Conservation (phyloP, 768 basidiomycete species). For the Hebeloma cylindrosporum region DNA sequence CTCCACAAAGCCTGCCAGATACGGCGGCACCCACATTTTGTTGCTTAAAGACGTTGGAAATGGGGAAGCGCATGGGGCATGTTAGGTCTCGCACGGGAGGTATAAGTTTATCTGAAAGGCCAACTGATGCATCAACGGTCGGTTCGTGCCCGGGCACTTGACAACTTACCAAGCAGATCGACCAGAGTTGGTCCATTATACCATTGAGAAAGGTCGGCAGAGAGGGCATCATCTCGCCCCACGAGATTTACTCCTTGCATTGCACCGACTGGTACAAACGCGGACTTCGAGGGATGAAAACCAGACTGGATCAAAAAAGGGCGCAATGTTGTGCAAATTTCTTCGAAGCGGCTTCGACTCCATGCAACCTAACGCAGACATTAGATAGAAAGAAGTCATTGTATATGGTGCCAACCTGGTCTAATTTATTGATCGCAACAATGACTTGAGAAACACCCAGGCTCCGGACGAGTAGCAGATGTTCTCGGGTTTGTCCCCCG, state of each 20-base stretch:
- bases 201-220: conserved; percentile 60
- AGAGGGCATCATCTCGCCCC: conserved; percentile 45
- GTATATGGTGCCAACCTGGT: conserved; percentile 54
- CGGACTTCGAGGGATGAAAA: conserved; percentile 74
- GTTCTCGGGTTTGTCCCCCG: conserved; percentile 95
- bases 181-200: conserved; percentile 85
- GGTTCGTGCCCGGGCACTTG: background rate
- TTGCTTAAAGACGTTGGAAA: conserved; percentile 94
- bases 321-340: conserved; percentile 71
- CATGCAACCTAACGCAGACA: conserved; percentile 70
- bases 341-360: conserved; percentile 80
- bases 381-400: background rate
- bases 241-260: conserved; percentile 87
- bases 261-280: conserved; percentile 87
- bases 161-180: conserved; percentile 73
- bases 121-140: background rate
- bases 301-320: conserved; percentile 89
- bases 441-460: conserved; percentile 90
- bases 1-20: conserved; percentile 81
- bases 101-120: conserved; percentile 61
- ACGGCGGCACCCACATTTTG: conserved; percentile 77
- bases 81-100: conserved; percentile 78
- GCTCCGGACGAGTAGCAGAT: conserved; percentile 87
- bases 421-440: conserved; percentile 94
- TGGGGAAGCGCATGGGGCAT: conserved; percentile 79